Evolutionary conservation across 768 basidiomycete genomes (phyloP).

Genomic region (Neoboletus subvelutipes): DNA sequence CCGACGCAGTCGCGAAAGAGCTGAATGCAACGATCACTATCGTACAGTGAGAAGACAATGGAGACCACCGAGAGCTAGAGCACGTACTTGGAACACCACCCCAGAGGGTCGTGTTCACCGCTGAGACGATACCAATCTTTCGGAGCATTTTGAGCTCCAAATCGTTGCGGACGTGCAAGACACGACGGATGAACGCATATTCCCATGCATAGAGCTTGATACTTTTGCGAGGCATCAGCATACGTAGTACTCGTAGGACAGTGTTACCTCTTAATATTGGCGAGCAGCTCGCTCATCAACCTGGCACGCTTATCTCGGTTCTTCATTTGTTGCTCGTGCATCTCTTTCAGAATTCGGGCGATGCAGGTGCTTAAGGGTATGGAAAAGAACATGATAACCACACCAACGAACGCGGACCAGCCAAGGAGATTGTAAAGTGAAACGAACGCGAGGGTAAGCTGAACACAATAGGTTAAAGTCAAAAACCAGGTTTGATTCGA

Average conservation of each 20-base stretch:
- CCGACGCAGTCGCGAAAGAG: no score
- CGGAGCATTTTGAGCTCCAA: no score
- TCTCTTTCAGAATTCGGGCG: constrained; percentile 39
- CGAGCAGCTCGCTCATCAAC: constrained; percentile 79
- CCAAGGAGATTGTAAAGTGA: constrained; percentile 87
- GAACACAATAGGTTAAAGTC: neutral
- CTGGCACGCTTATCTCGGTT: constrained; percentile 64
- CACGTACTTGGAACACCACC: constrained; percentile 54
- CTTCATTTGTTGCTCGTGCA: no score
- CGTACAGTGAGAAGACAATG: neutral
- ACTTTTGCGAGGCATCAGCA: no score
- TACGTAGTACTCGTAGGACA: neutral
- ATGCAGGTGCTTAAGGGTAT: constrained; percentile 67
- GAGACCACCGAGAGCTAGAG: neutral
- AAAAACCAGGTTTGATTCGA: neutral
- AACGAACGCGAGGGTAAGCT: constrained; percentile 80
- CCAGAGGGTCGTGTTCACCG: constrained; percentile 63
- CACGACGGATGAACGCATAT: no score
- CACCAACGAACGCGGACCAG: constrained; percentile 87
- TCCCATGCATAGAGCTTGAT: no score
- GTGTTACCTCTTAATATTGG: constrained; percentile 77
- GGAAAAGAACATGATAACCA: constrained; percentile 78
- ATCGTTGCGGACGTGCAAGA: no score
- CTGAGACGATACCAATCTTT: constrained; percentile 65
- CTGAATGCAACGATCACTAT: no score